phyloP scores from a whole-genome alignment of 2,329 filamentous ascomycete genomes.

The Aphanocladium album region DNA sequence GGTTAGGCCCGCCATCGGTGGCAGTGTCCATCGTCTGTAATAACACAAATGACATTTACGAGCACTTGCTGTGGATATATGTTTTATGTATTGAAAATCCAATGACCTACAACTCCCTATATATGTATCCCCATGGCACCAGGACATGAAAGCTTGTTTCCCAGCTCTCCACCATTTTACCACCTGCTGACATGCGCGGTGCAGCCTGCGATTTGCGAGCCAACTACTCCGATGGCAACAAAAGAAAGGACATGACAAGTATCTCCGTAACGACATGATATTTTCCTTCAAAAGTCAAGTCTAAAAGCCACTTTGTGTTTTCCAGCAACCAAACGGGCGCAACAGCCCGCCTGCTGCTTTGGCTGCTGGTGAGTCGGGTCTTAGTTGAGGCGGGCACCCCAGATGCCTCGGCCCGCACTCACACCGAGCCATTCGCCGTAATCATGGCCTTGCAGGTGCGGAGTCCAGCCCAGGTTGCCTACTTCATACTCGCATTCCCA shows the following conservation, averaged over 20 bases:
- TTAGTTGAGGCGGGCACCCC: slow-evolving; percentile 57
- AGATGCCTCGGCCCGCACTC: slow-evolving; percentile 73
- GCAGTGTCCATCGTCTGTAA: neutral
- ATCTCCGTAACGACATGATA: neutral
- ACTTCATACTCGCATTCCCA: slow-evolving; percentile 89
- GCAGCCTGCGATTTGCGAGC: neutral
- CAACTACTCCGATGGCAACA: neutral
- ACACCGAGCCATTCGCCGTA: slow-evolving; percentile 81
- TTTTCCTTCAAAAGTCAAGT: neutral
- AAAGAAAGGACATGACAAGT: slow-evolving; percentile 6
- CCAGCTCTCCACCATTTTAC: slow-evolving; percentile 1
- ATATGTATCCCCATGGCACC: slow-evolving; percentile 7
- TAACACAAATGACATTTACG: neutral
- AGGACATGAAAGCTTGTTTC: neutral
- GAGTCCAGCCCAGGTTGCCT: slow-evolving; percentile 79
- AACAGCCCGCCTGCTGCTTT: neutral
- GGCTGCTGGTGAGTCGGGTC: neutral
- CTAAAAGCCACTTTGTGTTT: neutral
- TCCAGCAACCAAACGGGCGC: neutral
- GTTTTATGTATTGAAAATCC: slow-evolving; percentile 2
- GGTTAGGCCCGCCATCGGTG: slow-evolving; percentile 32
- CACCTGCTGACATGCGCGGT: neutral
- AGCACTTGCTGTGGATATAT: neutral
- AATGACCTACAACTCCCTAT: slow-evolving; percentile 11
- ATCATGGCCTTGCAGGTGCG: slow-evolving; percentile 62